phyloP scores from a whole-genome alignment of 345 rosid genomes.

The Noccaea caerulescens region DNA sequence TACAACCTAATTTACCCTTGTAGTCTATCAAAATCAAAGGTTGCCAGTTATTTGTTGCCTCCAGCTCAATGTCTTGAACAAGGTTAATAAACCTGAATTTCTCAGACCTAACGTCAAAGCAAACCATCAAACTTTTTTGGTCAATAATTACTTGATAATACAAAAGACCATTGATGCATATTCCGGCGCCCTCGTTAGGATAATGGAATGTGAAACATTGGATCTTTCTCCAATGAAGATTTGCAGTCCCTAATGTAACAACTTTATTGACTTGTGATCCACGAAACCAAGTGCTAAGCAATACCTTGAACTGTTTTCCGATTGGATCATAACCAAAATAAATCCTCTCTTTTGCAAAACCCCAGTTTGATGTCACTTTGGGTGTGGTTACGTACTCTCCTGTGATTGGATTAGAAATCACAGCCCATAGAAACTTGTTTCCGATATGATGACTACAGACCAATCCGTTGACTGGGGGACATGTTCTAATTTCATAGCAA shows the following conservation, averaged over 20 bases:
- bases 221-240: neutral
- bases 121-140: too few species aligned
- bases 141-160: neutral
- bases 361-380: neutral
- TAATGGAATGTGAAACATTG: neutral
- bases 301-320: slow-evolving; percentile 3
- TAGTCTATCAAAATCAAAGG: neutral
- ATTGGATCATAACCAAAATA: slow-evolving; percentile 21
- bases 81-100: neutral
- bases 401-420: slow-evolving; percentile 17
- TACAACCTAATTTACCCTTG: neutral
- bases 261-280: neutral
- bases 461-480: neutral
- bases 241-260: neutral
- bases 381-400: slow-evolving; percentile 2
- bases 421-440: neutral
- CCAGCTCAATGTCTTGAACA: neutral
- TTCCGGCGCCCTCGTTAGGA: neutral
- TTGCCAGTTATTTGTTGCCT: too few species aligned
- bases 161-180: neutral
- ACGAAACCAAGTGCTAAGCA: neutral
- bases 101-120: neutral
- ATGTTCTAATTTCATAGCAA: too few species aligned
- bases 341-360: too few species aligned
- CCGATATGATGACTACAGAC: neutral